These are phyloP conservation scores for Phytophthora colocasiae DNA, from an alignment of 352 stramenopile genomes.

Conservation along the genomic window DNA sequence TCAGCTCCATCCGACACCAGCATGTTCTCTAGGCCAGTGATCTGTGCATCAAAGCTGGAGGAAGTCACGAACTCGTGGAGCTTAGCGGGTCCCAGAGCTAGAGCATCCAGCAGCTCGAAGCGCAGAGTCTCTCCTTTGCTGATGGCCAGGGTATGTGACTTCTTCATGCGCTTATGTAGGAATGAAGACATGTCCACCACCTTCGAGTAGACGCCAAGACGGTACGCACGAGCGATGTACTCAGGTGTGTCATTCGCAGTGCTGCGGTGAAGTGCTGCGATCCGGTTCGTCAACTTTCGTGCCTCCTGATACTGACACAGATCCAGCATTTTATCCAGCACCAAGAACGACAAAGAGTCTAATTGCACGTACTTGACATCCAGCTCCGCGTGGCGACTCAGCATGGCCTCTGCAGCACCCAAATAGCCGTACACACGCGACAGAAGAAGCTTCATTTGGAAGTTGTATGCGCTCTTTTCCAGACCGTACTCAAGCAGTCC, in stretches of 20 bases:
- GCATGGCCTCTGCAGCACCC: slow-evolving; percentile 68
- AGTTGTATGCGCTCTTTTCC: slow-evolving; percentile 88
- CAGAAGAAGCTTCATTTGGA: slow-evolving; percentile 91
- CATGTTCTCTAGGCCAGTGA: slow-evolving; percentile 55
- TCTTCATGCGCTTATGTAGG: slow-evolving; percentile 74
- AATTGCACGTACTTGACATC: slow-evolving; percentile 90
- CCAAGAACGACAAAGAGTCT: slow-evolving; percentile 85
- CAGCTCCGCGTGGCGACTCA: slow-evolving; percentile 72
- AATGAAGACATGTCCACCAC: slow-evolving; percentile 87
- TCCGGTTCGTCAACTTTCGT: slow-evolving; percentile 52
- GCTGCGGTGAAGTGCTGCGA: slow-evolving; percentile 58
- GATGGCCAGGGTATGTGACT: slow-evolving; percentile 79
- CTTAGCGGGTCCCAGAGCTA: slow-evolving; percentile 47
- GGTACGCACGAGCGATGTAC: slow-evolving; percentile 82
- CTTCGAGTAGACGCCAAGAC: slow-evolving; percentile 86
- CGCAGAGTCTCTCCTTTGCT: slow-evolving; percentile 62
- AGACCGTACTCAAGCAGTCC: slow-evolving; percentile 76
- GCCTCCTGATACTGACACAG: slow-evolving; percentile 70
- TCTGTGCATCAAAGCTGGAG: slow-evolving; percentile 42
- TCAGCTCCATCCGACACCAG: slow-evolving; percentile 36
- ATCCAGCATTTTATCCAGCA: slow-evolving; percentile 81
- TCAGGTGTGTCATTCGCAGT: slow-evolving; percentile 78
- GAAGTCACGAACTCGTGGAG: slow-evolving; percentile 64
- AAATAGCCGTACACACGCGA: slow-evolving; percentile 82
- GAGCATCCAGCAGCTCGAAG: slow-evolving; percentile 62